Percentiles rank a stretch among this genome's conserved stretches.
Evolutionary conservation across 2,329 filamentous ascomycete species (phyloP).

Genomic region (Penicillium sp.): DNA sequence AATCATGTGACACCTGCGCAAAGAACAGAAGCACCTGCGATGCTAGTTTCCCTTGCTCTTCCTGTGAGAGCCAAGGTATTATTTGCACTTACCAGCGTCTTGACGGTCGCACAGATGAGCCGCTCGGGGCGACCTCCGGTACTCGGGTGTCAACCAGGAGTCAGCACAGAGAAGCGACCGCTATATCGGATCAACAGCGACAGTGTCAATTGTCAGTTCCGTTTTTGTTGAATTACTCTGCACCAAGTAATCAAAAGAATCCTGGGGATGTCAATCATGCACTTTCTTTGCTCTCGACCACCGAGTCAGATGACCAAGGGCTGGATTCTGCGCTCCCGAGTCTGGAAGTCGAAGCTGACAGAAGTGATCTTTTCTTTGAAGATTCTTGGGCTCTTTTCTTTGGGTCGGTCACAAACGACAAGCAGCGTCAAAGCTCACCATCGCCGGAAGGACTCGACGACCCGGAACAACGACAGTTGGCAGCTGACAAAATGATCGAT

Average conservation of each 20-base stretch:
- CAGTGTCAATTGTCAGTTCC: conserved; percentile 4
- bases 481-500: conserved; percentile 1
- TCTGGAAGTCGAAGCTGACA: background rate
- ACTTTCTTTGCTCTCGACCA: conserved; percentile 10
- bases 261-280: conserved; percentile 13
- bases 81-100: conserved; percentile 7
- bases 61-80: background rate
- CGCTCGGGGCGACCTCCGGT: background rate
- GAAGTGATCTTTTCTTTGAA: background rate
- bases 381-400: conserved; percentile 15
- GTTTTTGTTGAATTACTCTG: conserved; percentile 16
- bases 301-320: conserved; percentile 1
- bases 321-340: conserved; percentile 9
- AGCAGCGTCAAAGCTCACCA: background rate
- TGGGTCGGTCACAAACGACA: background rate
- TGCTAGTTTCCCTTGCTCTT: background rate
- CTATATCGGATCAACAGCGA: background rate
- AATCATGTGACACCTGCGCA: conserved; percentile 11
- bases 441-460: conserved; percentile 4
- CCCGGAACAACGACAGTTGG: background rate
- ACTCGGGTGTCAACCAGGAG: background rate
- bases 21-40: conserved; percentile 6
- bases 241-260: conserved; percentile 1
- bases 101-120: background rate
- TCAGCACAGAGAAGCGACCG: background rate